Evolutionary conservation across 2,329 filamentous ascomycete genomes (phyloP), one percentile per base, ranked within the genome.

Genomic region (Chaetomium olivaceum): DNA sequence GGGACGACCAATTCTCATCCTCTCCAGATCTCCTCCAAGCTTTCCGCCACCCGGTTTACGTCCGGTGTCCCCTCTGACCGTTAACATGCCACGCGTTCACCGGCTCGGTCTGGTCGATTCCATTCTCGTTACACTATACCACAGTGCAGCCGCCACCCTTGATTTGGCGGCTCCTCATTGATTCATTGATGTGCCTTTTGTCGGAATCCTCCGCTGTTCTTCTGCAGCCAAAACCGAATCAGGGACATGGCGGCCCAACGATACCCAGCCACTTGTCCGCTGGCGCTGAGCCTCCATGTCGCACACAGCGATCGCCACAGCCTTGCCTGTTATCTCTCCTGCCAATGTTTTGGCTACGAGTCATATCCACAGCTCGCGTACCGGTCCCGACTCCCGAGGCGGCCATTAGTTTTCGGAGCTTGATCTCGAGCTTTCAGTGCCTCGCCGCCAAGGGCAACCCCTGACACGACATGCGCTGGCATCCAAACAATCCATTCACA

Each of bases 141-240:
- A 57, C 33, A 25, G 54, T 56, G 54, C 54, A 33, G n/a, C 54
- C 54, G 54, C 54, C 54, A 57, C 54, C 31, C 33, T 11, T 57
- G 29, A 39, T 36, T 57, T 57, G 54, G 54, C 27, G 16, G 16
- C 54, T 23, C 39, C 54, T 33, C 31, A 57, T 57, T 57, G 54
- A 57, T 39, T 8, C 31, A 31, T 23, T 43, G 39, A 12, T 3
- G 51, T 36, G 19, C n/a, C 31, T 39, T 5, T 5, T n/a, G 31
- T 25, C n/a, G 54, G 29, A 19, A 39, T 12, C 54, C 14, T 33
- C 54, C 54, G n/a, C 33, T 57, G 27, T 21, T 6, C 7, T 54
- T 27, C 21, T 54, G 51, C 51, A 54, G 51, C 6, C 27, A 12
- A 54, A 27, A 27, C 50, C 50, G 25, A 14, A 52, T 27, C 19